Evolutionary conservation across 176 grass and related monocot species (phyloP), one percentile per base, ranked within the genome.

Genomic region (Metroxylon sagu): DNA sequence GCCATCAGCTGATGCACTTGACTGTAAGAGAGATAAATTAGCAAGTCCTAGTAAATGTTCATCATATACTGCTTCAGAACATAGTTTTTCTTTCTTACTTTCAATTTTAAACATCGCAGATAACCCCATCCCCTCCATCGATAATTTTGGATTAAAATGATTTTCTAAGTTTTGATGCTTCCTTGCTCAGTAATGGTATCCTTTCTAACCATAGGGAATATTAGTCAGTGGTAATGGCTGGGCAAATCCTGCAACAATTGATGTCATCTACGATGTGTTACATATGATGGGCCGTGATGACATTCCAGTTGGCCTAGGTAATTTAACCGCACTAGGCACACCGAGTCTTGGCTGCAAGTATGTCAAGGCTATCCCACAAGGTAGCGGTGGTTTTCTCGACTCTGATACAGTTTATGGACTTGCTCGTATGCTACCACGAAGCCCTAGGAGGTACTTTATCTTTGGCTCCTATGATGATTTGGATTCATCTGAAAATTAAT

Each of bases 281-380:
- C 83, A 90, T 56, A 90, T 90, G 91, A 96, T 96, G 91, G 86
- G 91, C 7, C 86, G 75, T 6, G 91, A 90, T 63, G 86, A 96
- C 65, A 87, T 96, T 79, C 86, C 80, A 62, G 86, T 90, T 43
- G 91, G 91, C 8, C 77, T 75, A 49, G 91, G 91, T 57, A 90
- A 77, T 69, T 16, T 80, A 18, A 82, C 83, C 29, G 91, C 91
- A 50, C 56, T 90, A 65, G 86, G 80, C 26, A 85, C 74, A 50
- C 65, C 77, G 17, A 75, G 1, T 54, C 74, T 87, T 31, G 83
- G 80, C 25, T 96, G 91, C 53, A 61, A 83, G 54, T 90, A 87
- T 74, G 73, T 66, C 17, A 85, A 70, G 53, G 76, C 76, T 18
- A 90, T 96, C 69, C 91, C 86, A 12, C 71, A 82, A 26, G 86